Conservation (phyloP, 1,284 basidiomycete genomes). For the Sanghuangporus baumii region DNA sequence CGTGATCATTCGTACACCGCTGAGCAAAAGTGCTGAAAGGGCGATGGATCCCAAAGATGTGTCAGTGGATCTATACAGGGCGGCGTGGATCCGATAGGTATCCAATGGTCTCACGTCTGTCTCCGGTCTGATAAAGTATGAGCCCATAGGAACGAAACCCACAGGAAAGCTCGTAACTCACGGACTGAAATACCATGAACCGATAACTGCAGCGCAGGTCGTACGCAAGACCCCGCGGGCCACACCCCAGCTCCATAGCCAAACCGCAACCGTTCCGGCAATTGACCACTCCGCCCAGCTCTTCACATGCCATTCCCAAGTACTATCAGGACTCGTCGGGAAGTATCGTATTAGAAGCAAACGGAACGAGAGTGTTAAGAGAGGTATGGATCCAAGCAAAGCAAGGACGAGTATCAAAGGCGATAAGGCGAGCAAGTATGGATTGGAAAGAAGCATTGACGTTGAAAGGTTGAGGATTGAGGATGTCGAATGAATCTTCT, state of each 20-base stretch:
- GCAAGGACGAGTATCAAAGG: constrained; percentile 72
- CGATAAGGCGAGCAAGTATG: constrained; percentile 76
- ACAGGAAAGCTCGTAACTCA: constrained; percentile 31
- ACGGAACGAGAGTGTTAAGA: constrained; percentile 79
- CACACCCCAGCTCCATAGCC: constrained; percentile 92
- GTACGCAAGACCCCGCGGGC: constrained; percentile 78
- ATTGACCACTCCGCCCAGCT: constrained; percentile 86
- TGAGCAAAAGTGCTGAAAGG: constrained; percentile 72
- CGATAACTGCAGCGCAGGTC: constrained; percentile 78
- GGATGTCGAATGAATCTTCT: constrained; percentile 63
- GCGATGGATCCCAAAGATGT: constrained; percentile 78
- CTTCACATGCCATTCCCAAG: constrained; percentile 66
- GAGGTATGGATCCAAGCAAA: constrained; percentile 76
- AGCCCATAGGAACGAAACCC: constrained; percentile 8
- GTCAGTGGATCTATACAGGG: constrained; percentile 73
- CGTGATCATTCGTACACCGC: constrained; percentile 53
- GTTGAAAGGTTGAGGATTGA: constrained; percentile 80
- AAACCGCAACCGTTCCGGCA: constrained; percentile 57
- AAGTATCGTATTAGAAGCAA: constrained; percentile 72
- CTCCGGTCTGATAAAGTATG: constrained; percentile 36
- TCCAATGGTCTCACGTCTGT: constrained; percentile 47
- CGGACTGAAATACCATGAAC: constrained; percentile 90
- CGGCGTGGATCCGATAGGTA: constrained; percentile 72
- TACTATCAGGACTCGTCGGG: constrained; percentile 30
- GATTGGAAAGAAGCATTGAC: constrained; percentile 70